A percentile compares a stretch with the other conserved stretches of the same genome.
Evolutionary conservation across 2,329 filamentous ascomycete genomes (phyloP).

Genomic region (Coniochaeta sp.): DNA sequence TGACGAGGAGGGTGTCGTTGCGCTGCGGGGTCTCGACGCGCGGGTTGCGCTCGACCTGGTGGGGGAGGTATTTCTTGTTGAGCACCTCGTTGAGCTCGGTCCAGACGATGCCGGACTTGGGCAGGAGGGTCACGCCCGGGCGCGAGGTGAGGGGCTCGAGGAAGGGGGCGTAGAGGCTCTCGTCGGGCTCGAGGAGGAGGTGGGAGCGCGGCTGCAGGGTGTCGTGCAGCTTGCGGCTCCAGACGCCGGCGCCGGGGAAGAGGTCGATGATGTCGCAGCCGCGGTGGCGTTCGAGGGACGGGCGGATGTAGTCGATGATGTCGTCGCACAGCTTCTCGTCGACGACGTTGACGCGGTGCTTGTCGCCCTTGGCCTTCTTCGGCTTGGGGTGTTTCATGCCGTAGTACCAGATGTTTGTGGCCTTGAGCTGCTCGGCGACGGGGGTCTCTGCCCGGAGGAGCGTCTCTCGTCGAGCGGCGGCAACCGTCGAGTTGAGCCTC

Average conservation of each 20-base stretch:
- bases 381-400: slow-evolving; percentile 7
- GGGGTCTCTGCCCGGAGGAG: slow-evolving; percentile 5
- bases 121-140: slow-evolving; percentile 41
- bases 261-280: slow-evolving; percentile 85
- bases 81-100: slow-evolving; percentile 50
- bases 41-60: slow-evolving; percentile 39
- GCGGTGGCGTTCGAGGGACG: slow-evolving; percentile 59
- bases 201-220: slow-evolving; percentile 72
- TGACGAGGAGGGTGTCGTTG: slow-evolving; percentile 69
- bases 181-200: slow-evolving; percentile 70
- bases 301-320: slow-evolving; percentile 60
- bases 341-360: slow-evolving; percentile 43
- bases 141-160: slow-evolving; percentile 50
- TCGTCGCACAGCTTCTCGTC: slow-evolving; percentile 55
- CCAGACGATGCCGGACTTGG: slow-evolving; percentile 53
- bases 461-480: neutral
- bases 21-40: slow-evolving; percentile 35
- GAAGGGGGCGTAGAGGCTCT: slow-evolving; percentile 48
- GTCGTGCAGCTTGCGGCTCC: slow-evolving; percentile 70
- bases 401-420: slow-evolving; percentile 12
- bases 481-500: neutral
- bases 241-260: slow-evolving; percentile 72
- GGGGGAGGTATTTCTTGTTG: slow-evolving; percentile 39
- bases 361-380: slow-evolving; percentile 20
- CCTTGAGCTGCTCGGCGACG: slow-evolving; percentile 11